Conservation (phyloP, 129 eudicot species). For the Flaveria bidentis region DNA sequence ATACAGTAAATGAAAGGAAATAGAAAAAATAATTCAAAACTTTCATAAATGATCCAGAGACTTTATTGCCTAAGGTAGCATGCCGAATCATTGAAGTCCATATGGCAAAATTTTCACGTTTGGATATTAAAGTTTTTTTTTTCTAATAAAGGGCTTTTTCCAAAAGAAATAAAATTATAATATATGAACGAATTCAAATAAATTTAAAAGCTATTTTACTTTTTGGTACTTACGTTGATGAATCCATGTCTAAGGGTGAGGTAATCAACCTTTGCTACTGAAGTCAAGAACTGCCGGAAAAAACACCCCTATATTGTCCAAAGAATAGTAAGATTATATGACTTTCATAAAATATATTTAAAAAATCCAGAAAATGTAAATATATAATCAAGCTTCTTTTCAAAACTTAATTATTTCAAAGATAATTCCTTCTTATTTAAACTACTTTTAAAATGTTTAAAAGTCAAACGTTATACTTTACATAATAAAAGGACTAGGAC, state of each 20-base stretch:
- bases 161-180: too few species aligned
- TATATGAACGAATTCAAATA: not conserved
- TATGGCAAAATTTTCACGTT: not conserved
- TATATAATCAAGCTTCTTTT: not conserved
- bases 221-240: constrained; percentile 46
- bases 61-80: not conserved
- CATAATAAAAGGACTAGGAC: too few species aligned
- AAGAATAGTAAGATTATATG: not conserved
- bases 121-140: too few species aligned
- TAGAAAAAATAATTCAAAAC: not conserved
- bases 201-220: not conserved
- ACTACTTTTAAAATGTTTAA: not conserved
- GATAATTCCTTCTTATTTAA: not conserved
- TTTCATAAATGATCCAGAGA: not conserved
- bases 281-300: constrained; percentile 52
- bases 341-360: not conserved
- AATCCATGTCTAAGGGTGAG: constrained; percentile 66
- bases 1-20: not conserved
- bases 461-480: not conserved
- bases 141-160: too few species aligned
- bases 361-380: not conserved
- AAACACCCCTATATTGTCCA: constrained; percentile 51
- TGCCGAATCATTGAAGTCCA: too few species aligned
- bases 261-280: constrained; percentile 66
- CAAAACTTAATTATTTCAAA: not conserved